Base-by-base conservation (phyloP, 306 rosid genomes). In the Prunus davidiana region DNA sequence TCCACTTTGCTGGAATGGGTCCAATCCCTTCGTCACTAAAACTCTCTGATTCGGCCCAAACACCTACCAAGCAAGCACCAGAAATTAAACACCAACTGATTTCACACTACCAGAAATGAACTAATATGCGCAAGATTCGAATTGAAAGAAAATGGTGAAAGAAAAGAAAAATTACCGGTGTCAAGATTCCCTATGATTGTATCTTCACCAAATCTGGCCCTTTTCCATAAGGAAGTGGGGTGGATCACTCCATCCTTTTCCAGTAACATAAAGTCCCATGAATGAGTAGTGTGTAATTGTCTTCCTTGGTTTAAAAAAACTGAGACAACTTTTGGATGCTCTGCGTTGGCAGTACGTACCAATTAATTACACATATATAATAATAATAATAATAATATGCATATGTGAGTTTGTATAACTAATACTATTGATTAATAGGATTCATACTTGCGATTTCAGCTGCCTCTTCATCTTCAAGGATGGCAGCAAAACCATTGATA, bases 1-100 rank as follows among this genome's bases (percentile, higher is more conserved):
- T 90, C 97, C 97, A 93, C 81, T 76, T 86, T 63, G 86, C 54
- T 6, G 97, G 96, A 75, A 93, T 58, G 46, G 90, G 86, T 49
- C 90, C 90, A 3, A 78, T 68, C 14, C 93, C 94, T 12, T 89
- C 58, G 67, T 90, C 98, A 15, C 86, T 50, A 46, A 90, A 89
- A 80, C 96, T 93, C 30, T 83, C 54, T 43, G 92, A 80, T 73
- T 86, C 87, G 0, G 91, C 88, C 98, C 94, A 93, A 64, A 84
- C 92, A 74, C 93, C 96, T 91, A 16, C 15, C 72, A 55, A 2
- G 18, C 30, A 58, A 20, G 11, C 64, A 58, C 25, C 64, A 58
- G 9, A 20, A 46, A 46, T 46, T 12, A 46, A 46, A 8, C 51
- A 46, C 51, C 38, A 34, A 34, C 38, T 34, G 38, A 34, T 34